Conservation (phyloP, 305 asterid species). For the Caryopteris hybrid region DNA sequence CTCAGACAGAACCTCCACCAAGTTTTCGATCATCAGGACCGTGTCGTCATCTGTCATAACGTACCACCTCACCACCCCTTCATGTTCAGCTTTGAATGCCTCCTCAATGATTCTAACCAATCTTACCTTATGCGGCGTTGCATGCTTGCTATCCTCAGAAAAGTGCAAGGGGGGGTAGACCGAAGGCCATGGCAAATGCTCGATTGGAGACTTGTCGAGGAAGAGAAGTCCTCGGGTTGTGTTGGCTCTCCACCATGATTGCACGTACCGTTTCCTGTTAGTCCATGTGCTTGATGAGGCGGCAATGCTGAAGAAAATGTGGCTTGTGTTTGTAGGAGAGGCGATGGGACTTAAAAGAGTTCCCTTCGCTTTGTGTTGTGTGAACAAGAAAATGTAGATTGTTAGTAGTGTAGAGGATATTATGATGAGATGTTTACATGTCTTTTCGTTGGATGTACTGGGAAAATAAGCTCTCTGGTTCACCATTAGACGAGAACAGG, state of each 20-base stretch:
- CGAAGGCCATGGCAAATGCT: not conserved
- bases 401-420: constrained; percentile 2
- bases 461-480: not conserved
- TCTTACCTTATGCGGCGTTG: not conserved
- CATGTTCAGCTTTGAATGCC: not conserved
- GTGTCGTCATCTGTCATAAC: not conserved
- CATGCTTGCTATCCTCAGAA: not conserved
- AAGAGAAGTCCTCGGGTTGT: not conserved
- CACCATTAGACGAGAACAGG: not conserved
- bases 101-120: not conserved
- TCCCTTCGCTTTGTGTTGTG: not conserved
- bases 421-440: constrained; percentile 22
- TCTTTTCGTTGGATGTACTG: not conserved
- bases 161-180: not conserved
- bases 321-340: not conserved
- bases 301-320: not conserved
- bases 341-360: not conserved
- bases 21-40: not conserved
- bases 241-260: not conserved
- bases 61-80: not conserved
- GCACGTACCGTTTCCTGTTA: not conserved
- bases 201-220: not conserved
- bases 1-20: not conserved
- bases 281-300: not conserved
- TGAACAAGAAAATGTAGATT: constrained; percentile 11